Percentiles rank a stretch among this genome's conserved stretches.
Evolutionary conservation across 1,139 yeast species (phyloP).

Genomic region (Yamadazyma dendronema): DNA sequence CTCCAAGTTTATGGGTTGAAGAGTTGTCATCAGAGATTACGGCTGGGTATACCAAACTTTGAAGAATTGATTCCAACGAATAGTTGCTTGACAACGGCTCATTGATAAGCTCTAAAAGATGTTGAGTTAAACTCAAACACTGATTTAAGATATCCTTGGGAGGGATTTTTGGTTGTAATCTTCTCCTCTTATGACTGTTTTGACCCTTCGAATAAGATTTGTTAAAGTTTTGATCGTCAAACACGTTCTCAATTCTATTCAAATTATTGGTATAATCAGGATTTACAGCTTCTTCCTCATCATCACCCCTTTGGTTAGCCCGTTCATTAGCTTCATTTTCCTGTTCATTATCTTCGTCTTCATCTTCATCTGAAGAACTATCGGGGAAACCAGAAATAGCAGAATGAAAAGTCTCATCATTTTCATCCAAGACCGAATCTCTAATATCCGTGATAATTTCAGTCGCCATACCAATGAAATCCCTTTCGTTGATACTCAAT

Average conservation of each 20-base stretch:
- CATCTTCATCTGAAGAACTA: conserved; percentile 22
- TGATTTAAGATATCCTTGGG: conserved; percentile 55
- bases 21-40: conserved; percentile 59
- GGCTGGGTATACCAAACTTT: conserved; percentile 81
- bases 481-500: conserved; percentile 75
- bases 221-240: conserved; percentile 17
- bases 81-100: conserved; percentile 66
- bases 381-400: conserved; percentile 45
- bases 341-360: conserved; percentile 16
- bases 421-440: conserved; percentile 57
- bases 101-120: conserved; percentile 66
- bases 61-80: conserved; percentile 69
- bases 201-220: conserved; percentile 8
- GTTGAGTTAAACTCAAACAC: conserved; percentile 68
- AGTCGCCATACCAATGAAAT: conserved; percentile 79
- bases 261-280: conserved; percentile 21
- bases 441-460: conserved; percentile 84
- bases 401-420: conserved; percentile 52
- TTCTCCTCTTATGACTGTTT: conserved; percentile 25
- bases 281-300: conserved; percentile 21
- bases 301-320: conserved; percentile 7
- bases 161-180: conserved; percentile 37
- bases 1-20: conserved; percentile 62
- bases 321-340: conserved; percentile 11
- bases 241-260: conserved; percentile 18